These are phyloP conservation scores for Avicennia marina DNA, from an alignment of 257 asterid species.

Conservation along the genomic window DNA sequence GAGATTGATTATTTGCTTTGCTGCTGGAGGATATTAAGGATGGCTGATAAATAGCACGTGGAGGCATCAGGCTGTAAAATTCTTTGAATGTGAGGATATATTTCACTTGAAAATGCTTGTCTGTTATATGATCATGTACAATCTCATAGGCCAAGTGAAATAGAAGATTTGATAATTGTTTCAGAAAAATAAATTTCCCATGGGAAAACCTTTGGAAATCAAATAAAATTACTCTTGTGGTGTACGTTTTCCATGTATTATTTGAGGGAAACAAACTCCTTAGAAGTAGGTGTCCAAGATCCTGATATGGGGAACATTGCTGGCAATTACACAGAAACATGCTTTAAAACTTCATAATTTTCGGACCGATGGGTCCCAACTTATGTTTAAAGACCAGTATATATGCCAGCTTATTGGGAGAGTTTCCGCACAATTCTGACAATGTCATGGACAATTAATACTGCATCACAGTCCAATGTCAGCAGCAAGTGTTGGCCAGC, in stretches of 20 bases:
- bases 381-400: not conserved
- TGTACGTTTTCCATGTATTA: not conserved
- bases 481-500: not conserved
- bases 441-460: not conserved
- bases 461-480: not conserved
- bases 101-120: not conserved
- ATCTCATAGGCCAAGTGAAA: not conserved
- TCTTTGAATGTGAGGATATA: not conserved
- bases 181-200: not conserved
- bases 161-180: not conserved
- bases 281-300: constrained; percentile 2
- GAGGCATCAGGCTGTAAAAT: not conserved
- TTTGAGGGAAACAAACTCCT: not conserved
- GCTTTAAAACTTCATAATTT: too few relatives aligned
- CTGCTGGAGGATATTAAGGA: too few relatives aligned
- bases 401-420: not conserved
- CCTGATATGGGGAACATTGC: too few relatives aligned
- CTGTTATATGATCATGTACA: not conserved
- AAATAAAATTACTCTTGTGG: not conserved
- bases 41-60: not conserved
- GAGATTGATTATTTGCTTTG: not conserved
- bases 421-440: not conserved
- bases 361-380: not conserved
- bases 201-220: not conserved
- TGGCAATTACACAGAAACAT: too few relatives aligned